These are phyloP conservation scores for Sporothrix brasiliensis DNA, from an alignment of 2,329 filamentous ascomycete genomes.

Conservation along the genomic window DNA sequence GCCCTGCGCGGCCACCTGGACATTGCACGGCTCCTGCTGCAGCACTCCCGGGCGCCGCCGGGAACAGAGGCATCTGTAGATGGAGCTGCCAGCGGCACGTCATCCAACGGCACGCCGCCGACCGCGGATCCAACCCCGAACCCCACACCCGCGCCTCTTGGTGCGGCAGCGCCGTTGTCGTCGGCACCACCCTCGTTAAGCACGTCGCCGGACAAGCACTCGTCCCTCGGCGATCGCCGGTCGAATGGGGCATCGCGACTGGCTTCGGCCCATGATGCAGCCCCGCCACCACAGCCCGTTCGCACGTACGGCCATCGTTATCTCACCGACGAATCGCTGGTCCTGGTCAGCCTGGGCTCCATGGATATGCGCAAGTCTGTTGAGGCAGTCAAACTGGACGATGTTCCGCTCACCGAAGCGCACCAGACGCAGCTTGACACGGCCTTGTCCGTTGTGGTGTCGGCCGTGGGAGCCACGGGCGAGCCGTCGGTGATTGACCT, in stretches of 20 bases:
- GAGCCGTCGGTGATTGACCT: constrained; percentile 89
- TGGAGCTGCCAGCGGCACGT: constrained; percentile 20
- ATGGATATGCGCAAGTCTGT: constrained; percentile 88
- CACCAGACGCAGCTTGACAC: constrained; percentile 94
- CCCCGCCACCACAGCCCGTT: constrained; percentile 64
- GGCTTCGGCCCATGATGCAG: constrained; percentile 41
- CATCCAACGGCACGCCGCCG: constrained; percentile 2
- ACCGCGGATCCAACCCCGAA: neutral
- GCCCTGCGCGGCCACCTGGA: constrained; percentile 83
- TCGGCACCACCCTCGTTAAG: constrained; percentile 45
- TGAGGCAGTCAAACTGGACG: constrained; percentile 82
- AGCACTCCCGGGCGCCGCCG: constrained; percentile 48
- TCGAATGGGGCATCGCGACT: constrained; percentile 57
- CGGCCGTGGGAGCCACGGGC: constrained; percentile 79
- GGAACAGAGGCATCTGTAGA: constrained; percentile 40
- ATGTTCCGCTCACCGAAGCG: constrained; percentile 82
- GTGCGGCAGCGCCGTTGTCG: constrained; percentile 26
- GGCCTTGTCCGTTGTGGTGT: constrained; percentile 86
- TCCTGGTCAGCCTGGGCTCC: constrained; percentile 88
- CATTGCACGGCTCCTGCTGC: constrained; percentile 71
- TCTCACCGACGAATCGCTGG: constrained; percentile 82
- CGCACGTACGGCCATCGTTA: constrained; percentile 97
- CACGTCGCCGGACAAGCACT: constrained; percentile 52
- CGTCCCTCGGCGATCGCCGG: constrained; percentile 64
- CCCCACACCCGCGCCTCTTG: neutral